A percentile compares a stretch with the other conserved stretches of the same genome.
Conservation (phyloP, 164 flowering plant species). For the Liquidambar formosana region DNA sequence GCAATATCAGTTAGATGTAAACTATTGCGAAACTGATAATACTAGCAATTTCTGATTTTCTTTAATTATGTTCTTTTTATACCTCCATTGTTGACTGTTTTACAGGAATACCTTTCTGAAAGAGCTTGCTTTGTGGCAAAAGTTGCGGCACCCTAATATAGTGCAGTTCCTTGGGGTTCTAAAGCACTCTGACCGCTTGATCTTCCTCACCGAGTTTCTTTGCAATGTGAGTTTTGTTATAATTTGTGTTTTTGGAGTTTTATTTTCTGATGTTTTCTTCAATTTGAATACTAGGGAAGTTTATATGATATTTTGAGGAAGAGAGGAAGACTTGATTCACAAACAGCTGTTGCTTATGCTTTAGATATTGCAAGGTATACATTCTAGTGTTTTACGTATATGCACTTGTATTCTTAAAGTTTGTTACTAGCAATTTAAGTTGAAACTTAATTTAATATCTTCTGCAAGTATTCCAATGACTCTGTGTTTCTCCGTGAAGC, state of each 20-base stretch:
- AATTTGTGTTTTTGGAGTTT: neutral
- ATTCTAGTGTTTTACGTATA: neutral
- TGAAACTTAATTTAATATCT: neutral
- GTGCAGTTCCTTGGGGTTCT: slow-evolving; percentile 69
- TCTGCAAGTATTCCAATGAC: neutral
- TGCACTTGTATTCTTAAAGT: neutral
- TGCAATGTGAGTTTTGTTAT: slow-evolving; percentile 37
- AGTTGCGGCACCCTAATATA: slow-evolving; percentile 67
- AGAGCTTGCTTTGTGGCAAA: slow-evolving; percentile 59
- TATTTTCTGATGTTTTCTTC: slow-evolving; percentile 9
- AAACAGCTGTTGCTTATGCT: slow-evolving; percentile 54
- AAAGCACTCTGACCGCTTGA: slow-evolving; percentile 47
- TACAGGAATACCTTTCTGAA: slow-evolving; percentile 47
- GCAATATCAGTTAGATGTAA: neutral
- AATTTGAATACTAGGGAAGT: slow-evolving; percentile 42
- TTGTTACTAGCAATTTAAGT: neutral
- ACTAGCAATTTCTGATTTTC: neutral
- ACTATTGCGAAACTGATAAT: neutral
- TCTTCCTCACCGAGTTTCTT: slow-evolving; percentile 63
- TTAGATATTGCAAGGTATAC: slow-evolving; percentile 63
- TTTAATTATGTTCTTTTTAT: neutral
- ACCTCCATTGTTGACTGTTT: neutral
- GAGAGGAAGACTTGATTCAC: slow-evolving; percentile 55
- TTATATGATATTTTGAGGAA: slow-evolving; percentile 50
- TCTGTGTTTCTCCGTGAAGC: neutral